Base-by-base conservation (phyloP, 2,329 filamentous ascomycete species). In the Colletotrichum sp. region DNA sequence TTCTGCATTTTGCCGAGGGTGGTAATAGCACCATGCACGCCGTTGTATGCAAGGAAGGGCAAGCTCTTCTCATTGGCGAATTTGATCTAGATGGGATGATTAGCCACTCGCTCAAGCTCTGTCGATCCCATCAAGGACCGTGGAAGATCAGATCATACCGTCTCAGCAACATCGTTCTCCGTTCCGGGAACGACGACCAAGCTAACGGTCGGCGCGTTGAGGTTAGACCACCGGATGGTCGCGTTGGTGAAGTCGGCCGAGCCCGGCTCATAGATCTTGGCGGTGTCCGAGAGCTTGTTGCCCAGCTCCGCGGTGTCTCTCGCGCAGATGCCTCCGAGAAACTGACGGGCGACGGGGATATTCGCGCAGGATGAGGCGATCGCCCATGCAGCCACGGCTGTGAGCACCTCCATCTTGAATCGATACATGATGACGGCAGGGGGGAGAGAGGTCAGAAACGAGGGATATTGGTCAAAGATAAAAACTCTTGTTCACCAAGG, bases 11-110 rank as follows among this genome's bases (percentile, higher is more conserved):
- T 84, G 0, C 86, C 88, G 3, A 91, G 78, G 0, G 88, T 89
- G 55, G 84, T 88, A 62, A 89, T 84, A 5, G 87, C 83, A 5
- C 90, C 90, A 73, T 92, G 90, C 3, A 84, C 86, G 16, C 89
- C 88, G 79, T 89, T 90, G 79, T 84, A 87, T 1, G 89, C 86
- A 4, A 92, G 85, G 76, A 92, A 90, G 0, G 90, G 88, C 4
- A 90, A 72, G 3, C 84, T 78, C 62, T 85, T 81, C 48, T 83
- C 79, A 77, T 88, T 89, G 57, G 90, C 89, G 75, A 84, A 91
- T 66, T 81, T 82, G 32, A 84, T 79, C 82, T 82, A 16, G 59
- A 18, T 5, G 26, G 39, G 3, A 32, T 44, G 1, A 4, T 62
- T 8, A 26, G 55, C n/a, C 22, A n/a, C 6, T 16, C 5, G 12